Conservation (phyloP, 148 eudicot species). For the Linanthus parryae region DNA sequence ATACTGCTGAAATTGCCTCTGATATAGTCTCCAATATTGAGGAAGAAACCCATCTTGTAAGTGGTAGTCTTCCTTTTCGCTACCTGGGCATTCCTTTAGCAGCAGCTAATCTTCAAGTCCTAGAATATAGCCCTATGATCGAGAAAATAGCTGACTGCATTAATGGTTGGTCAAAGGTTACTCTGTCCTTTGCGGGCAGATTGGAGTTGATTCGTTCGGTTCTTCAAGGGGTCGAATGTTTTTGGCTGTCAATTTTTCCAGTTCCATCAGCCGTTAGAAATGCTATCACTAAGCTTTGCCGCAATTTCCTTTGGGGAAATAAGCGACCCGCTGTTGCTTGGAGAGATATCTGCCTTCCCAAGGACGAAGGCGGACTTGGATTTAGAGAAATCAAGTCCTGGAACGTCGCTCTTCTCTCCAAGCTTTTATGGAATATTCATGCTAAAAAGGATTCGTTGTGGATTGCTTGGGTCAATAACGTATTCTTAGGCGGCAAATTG, state of each 20-base stretch:
- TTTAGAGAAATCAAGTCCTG: background rate
- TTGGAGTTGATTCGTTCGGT: background rate
- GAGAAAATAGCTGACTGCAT: background rate
- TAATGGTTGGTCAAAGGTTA: background rate
- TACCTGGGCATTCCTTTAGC: background rate
- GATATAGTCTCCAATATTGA: background rate
- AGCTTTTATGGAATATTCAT: background rate
- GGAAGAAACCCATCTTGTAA: background rate
- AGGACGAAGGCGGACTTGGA: background rate
- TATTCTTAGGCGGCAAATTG: background rate
- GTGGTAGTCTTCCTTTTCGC: background rate
- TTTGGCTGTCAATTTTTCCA: constrained; percentile 4
- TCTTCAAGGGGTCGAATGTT: background rate
- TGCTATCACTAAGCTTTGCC: background rate
- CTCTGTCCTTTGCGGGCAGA: background rate
- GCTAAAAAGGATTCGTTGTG: background rate
- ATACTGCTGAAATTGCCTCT: background rate
- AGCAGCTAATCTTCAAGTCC: background rate
- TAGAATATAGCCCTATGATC: background rate
- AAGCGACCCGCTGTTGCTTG: background rate
- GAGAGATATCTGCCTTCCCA: background rate
- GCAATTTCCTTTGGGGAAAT: background rate
- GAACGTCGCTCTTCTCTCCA: background rate
- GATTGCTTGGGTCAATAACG: background rate
- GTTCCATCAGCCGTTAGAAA: background rate